Evolutionary conservation across 75 land plant genomes (phyloP), one percentile per base, ranked within the genome.

Genomic region (Picea glauca): DNA sequence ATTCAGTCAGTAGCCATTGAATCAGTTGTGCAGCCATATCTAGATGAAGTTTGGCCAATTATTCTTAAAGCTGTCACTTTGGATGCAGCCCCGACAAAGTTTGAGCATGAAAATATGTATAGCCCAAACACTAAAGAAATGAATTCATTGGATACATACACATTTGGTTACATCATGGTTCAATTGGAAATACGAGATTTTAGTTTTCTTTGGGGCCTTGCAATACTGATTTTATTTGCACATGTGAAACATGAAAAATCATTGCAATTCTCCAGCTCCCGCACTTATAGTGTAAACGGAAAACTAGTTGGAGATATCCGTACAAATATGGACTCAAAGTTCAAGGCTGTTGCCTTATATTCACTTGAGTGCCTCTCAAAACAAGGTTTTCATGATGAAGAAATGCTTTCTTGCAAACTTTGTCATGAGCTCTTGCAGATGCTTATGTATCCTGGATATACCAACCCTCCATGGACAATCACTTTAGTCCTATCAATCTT

Each of bases 21-120:
- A 30, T 79, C 90, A 64, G 79, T 88, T 64, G 83, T 97, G 62
- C 84, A 75, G 38, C 81, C 89, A 56, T 87, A 81, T 79, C 79
- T 97, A 20, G 82, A 85, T 75, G 96, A 97, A 86, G 82, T 88
- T 3, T 94, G 95, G 94, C 93, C 93, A 63, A 87, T 91, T 21
- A 88, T 97, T 76, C 82, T 94, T 74, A 91, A 94, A 88, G 98
- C 98, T 40, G 82, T 92, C 58, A 87, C 87, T 3, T 58, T 93
- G 43, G 92, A 94, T 90, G 93, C 91, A 35, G 75, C 82, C 58
- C 94, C 97, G 46, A 83, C 66, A 23, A 80, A 67, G 9, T 30
- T 21, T 85, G 85, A 73, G 78, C 20, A 13, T 20, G 77, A 77
- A 13, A 72, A 20, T n/a, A n/a, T n/a, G n/a, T n/a, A n/a, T n/a